These are phyloP conservation scores for Capsicum rhomboideum DNA, from an alignment of 257 asterid genomes.

Conservation along the genomic window DNA sequence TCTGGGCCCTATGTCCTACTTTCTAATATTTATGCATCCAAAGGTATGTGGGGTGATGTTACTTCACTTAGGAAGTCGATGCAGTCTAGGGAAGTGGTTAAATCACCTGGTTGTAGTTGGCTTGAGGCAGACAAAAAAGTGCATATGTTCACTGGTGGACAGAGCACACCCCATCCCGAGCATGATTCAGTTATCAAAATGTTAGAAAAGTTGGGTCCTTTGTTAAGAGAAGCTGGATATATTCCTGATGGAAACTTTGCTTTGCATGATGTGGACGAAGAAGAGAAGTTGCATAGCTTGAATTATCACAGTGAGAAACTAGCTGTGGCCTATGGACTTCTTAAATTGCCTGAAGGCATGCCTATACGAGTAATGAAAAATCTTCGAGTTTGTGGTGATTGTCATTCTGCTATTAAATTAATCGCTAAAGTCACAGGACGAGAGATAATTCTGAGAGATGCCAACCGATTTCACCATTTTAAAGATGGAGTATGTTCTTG, in stretches of 20 bases:
- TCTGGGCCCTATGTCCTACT: slow-evolving; percentile 61
- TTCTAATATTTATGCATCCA: slow-evolving; percentile 60
- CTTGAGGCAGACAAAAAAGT: slow-evolving; percentile 64
- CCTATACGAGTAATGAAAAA: slow-evolving; percentile 62
- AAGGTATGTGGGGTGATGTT: slow-evolving; percentile 58
- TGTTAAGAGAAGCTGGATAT: slow-evolving; percentile 57
- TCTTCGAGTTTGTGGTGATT: slow-evolving; percentile 68
- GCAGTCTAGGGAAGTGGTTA: slow-evolving; percentile 46
- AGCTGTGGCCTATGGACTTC: slow-evolving; percentile 63
- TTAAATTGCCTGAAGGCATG: slow-evolving; percentile 47
- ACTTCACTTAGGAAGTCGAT: slow-evolving; percentile 46
- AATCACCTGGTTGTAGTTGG: slow-evolving; percentile 83
- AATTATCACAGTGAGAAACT: slow-evolving; percentile 60
- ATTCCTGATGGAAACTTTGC: slow-evolving; percentile 44
- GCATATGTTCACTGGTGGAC: slow-evolving; percentile 61
- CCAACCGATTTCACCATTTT: slow-evolving; percentile 63
- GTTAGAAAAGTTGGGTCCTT: slow-evolving; percentile 44
- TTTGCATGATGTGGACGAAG: slow-evolving; percentile 61
- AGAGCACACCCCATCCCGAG: slow-evolving; percentile 33
- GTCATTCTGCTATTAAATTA: slow-evolving; percentile 52
- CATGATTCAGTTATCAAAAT: slow-evolving; percentile 31
- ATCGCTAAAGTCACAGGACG: slow-evolving; percentile 39
- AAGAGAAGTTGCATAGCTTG: slow-evolving; percentile 48
- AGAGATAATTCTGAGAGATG: slow-evolving; percentile 56
- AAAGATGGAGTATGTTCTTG: slow-evolving; percentile 58